Evolutionary conservation across 2,329 filamentous ascomycete genomes (phyloP), one percentile per base, ranked within the genome.

Genomic region (Knoxdaviesia capensis): DNA sequence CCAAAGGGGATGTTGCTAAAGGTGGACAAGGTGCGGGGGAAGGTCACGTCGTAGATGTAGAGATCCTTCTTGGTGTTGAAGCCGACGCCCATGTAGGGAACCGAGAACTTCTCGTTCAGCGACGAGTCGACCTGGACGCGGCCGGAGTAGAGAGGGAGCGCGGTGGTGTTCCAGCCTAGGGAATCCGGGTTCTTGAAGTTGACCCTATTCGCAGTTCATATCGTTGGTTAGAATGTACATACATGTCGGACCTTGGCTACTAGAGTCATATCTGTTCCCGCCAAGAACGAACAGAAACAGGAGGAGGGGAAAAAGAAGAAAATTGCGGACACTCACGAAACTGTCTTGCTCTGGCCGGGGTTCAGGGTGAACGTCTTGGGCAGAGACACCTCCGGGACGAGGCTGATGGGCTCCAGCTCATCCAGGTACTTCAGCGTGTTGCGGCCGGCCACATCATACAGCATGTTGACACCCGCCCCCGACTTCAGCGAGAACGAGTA

Each of bases 81-180:
- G 30, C 42, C 36, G 32, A 47, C 43, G 28, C 51, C 55, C 38
- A 52, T 47, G 39, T 66, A 66, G 1, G 62, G 61, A 28, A 66
- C 55, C 6, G 57, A 57, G 2, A 66, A 51, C 9, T 54, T 47
- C 42, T 65, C 64, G 6, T 56, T 57, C 34, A 60, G 59, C 37
- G 55, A 53, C n/a, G 58, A 59, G 5, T 51, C 52, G 20, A 67
- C 48, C 43, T 58, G 54, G 29, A 66, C 51, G 46, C 64, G 64
- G 20, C 64, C 64, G 35, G 60, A 56, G 44, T 66, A 66, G 5
- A 65, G 46, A 0, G 62, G 63, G 36, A 66, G 49, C 36, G 52
- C 51, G 29, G 58, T 43, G 39, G 35, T 44, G 37, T 44, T 44
- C 37, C 41, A 44, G 5, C 50, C 40, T 7, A 54, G 46, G 3